Evolutionary conservation across 371 early-diverging fungal genomes (phyloP).

Genomic region (Actinomortierella wolfii): DNA sequence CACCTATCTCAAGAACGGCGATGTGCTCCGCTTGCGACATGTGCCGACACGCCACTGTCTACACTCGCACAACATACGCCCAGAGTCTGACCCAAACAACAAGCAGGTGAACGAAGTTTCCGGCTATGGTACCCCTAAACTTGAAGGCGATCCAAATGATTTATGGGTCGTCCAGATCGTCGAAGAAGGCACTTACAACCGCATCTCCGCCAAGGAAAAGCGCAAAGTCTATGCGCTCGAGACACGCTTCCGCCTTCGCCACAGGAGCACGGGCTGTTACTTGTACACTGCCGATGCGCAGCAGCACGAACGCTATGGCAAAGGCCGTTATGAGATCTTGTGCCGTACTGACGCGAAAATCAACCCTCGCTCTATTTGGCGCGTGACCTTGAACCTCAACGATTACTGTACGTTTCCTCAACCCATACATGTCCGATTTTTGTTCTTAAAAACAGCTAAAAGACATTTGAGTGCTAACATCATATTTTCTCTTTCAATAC

Average conservation of each 20-base stretch:
- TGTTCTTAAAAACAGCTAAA: no score
- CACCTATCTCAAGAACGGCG: slow-evolving; percentile 19
- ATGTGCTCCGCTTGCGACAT: slow-evolving; percentile 15
- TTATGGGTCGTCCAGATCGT: slow-evolving; percentile 24
- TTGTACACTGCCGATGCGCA: slow-evolving; percentile 7
- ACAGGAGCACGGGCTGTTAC: slow-evolving; percentile 6
- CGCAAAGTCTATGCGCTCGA: slow-evolving; percentile 10
- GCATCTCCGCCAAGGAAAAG: background rate
- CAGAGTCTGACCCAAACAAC: background rate
- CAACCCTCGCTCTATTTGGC: slow-evolving; percentile 17
- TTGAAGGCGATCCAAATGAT: slow-evolving; percentile 27
- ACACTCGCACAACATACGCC: slow-evolving; percentile 15
- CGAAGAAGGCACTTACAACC: background rate
- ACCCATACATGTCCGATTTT: no score
- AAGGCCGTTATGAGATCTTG: slow-evolving; percentile 13
- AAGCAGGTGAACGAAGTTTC: slow-evolving; percentile 11
- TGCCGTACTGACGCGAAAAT: slow-evolving; percentile 14
- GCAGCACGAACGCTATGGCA: slow-evolving; percentile 16
- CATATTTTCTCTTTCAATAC: background rate
- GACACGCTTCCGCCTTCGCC: slow-evolving; percentile 14
- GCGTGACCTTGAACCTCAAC: slow-evolving; percentile 24
- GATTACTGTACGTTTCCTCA: slow-evolving; percentile 25
- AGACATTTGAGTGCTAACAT: no score
- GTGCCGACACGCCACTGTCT: slow-evolving; percentile 20
- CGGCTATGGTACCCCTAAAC: slow-evolving; percentile 1